These are phyloP conservation scores for Penicillium italicum DNA, from an alignment of 2,329 filamentous ascomycete species.

Conservation along the genomic window DNA sequence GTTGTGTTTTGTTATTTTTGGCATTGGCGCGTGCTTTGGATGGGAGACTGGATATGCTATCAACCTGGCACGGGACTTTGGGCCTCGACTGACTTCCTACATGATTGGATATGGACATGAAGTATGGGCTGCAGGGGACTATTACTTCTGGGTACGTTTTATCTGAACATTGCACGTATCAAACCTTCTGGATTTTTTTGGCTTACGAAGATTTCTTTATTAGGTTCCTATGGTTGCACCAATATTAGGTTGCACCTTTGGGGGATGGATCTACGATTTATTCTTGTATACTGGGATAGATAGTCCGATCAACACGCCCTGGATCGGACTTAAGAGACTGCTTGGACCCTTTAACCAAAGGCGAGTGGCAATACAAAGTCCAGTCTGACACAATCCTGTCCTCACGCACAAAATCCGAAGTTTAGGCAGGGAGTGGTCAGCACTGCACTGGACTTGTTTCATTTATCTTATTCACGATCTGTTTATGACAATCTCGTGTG, in stretches of 20 bases:
- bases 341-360: slow-evolving; percentile 23
- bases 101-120: slow-evolving; percentile 64
- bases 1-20: slow-evolving; percentile 70
- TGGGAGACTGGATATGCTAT: slow-evolving; percentile 76
- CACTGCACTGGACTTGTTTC: not conserved
- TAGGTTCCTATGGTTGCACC: slow-evolving; percentile 70
- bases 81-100: slow-evolving; percentile 63
- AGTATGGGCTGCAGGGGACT: slow-evolving; percentile 64
- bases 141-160: slow-evolving; percentile 66
- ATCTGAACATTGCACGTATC: not conserved
- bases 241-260: slow-evolving; percentile 61
- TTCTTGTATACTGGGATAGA: slow-evolving; percentile 64
- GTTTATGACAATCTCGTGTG: not conserved
- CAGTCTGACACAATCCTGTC: slow-evolving; percentile 12
- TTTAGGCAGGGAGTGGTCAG: not conserved
- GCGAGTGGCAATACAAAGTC: slow-evolving; percentile 12
- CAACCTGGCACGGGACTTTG: slow-evolving; percentile 69
- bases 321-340: slow-evolving; percentile 59
- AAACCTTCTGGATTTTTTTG: not conserved
- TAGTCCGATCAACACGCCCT: slow-evolving; percentile 67
- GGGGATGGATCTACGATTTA: slow-evolving; percentile 64
- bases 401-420: not conserved
- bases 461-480: not conserved
- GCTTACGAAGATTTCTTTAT: slow-evolving; percentile 1
- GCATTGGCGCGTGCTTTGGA: slow-evolving; percentile 68